Base-by-base conservation (phyloP, 495 filamentous ascomycete species). In the Daldinia concentrica region DNA sequence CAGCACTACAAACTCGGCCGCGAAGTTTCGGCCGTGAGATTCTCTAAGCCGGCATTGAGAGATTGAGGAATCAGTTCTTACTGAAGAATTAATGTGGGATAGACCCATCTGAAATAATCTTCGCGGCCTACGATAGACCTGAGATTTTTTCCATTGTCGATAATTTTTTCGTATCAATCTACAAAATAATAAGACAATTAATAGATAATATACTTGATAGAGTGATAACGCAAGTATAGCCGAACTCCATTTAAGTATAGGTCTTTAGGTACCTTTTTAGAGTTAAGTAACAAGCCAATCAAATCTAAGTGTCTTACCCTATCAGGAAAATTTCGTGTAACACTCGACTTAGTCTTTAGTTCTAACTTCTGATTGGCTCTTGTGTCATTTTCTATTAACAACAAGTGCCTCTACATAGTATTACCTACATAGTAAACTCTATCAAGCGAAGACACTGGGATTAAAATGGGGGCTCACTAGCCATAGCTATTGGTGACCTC, bases 1-100 rank as follows among this genome's bases (percentile, higher is more conserved):
- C 43, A 48, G 43, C 43, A 48, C 43, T 48, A 48, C 43, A 24
- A 48, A 48, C 43, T 48, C 43, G 43, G 43, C 43, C 43, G 43
- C 19, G 43, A 48, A 48, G 43, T 48, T 48, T 48, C 43, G 43
- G 43, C 43, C 43, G 43, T 24, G 17, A 48, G 43, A 11, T 48
- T 11, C 43, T 48, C 43, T 48, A 6, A 48, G 43, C 43, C 43
- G 43, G 43, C 43, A 48, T 48, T 11, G 8, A 24, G 43, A 48
- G 7, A 22, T 22, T 4, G 22, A 48, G 22, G 19, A 12, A 24
- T 48, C 8, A 48, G 19, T 5, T 48, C 19, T 24, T 12, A 24
- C 17, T 22, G 43, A 8, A 12, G 19, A 22, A 5, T 48, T 48
- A 19, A 48, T 22, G 9, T 22, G 43, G 17, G 43, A 19, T 48